These are phyloP conservation scores for Eleusine indica DNA, from an alignment of 176 grass and related monocot genomes.

Conservation along the genomic window DNA sequence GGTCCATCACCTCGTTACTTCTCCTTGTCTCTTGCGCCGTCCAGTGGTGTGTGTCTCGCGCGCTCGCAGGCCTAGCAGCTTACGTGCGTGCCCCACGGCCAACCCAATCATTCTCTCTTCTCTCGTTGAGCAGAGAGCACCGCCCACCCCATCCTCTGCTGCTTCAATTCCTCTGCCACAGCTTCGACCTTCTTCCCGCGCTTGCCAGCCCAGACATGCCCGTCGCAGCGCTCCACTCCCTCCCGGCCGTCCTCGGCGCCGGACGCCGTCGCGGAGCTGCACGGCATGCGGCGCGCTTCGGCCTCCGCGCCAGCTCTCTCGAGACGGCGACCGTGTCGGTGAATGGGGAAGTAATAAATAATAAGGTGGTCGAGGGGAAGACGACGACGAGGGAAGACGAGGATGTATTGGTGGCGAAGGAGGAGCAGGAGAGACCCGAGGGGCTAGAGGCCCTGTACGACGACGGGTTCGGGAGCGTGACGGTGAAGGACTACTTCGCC, in stretches of 20 bases:
- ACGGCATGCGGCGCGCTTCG: neutral
- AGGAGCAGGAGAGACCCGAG: neutral
- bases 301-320: constrained; percentile 30
- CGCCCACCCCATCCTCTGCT: neutral
- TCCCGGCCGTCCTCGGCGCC: constrained; percentile 17
- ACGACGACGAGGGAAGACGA: neutral
- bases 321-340: neutral
- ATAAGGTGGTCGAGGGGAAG: neutral
- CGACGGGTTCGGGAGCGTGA: constrained; percentile 75
- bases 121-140: neutral
- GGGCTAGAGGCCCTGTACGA: constrained; percentile 65
- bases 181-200: neutral
- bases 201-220: constrained; percentile 12
- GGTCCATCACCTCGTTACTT: too few relatives aligned
- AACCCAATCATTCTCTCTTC: constrained; percentile 3
- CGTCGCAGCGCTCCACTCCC: constrained; percentile 26
- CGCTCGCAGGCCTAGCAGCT: neutral
- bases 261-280: neutral
- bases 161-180: neutral
- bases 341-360: neutral
- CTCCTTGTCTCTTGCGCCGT: neutral
- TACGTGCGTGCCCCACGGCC: neutral
- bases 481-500: constrained; percentile 83
- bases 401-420: neutral
- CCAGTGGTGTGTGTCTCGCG: neutral